These are phyloP conservation scores for Leishmania mexicana DNA, from an alignment of 208 protist genomes.

Conservation along the genomic window DNA sequence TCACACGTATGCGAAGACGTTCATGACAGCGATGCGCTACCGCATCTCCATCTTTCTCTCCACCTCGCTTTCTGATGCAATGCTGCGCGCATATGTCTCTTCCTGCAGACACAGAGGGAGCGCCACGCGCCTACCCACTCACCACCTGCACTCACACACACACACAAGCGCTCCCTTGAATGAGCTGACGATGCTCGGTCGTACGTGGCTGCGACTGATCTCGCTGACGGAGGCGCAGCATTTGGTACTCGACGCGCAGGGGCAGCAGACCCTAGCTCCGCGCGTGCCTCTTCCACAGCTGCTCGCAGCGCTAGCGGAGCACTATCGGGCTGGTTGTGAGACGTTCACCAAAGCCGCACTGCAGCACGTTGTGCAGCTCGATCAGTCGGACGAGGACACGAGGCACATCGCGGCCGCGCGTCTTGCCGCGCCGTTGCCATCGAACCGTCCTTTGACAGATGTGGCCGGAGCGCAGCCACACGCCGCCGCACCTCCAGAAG, in stretches of 20 bases:
- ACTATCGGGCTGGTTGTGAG: constrained; percentile 41
- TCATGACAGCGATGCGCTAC: not conserved
- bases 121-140: not conserved
- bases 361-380: constrained; percentile 54
- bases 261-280: not conserved
- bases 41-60: not conserved
- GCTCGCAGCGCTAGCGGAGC: constrained; percentile 35
- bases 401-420: constrained; percentile 34
- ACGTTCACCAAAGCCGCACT: constrained; percentile 38
- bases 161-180: not conserved
- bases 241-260: constrained; percentile 42
- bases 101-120: not conserved
- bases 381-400: constrained; percentile 66
- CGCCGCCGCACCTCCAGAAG: not conserved
- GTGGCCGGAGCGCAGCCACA: not conserved
- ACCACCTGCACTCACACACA: not conserved
- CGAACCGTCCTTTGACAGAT: not conserved
- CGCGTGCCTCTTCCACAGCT: constrained; percentile 29
- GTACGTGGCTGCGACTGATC: constrained; percentile 24
- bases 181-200: constrained; percentile 20
- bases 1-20: not conserved
- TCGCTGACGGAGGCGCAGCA: constrained; percentile 44
- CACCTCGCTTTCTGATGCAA: not conserved
- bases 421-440: not conserved
- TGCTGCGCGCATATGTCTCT: no score